Percentiles rank a stretch among this genome's conserved stretches.
These are phyloP conservation scores for Prunus mira DNA, from an alignment of 306 rosid genomes.

Conservation along the genomic window DNA sequence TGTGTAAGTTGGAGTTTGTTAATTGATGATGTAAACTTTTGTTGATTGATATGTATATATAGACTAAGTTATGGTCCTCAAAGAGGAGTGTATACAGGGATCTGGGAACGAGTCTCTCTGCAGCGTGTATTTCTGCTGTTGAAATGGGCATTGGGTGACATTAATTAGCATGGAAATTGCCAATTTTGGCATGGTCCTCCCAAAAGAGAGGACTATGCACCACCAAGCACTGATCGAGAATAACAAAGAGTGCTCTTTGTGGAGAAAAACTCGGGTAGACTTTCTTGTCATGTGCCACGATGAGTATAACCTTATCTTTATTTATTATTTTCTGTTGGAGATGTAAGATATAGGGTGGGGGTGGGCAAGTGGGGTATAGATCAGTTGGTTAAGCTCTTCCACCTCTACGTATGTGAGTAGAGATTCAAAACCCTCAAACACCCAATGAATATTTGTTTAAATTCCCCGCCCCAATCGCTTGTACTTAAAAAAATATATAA, in stretches of 20 bases:
- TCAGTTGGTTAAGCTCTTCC: too few species aligned
- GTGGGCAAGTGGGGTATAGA: too few species aligned
- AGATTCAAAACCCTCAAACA: too few species aligned
- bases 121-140: constrained; percentile 32
- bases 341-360: too few species aligned
- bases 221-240: not conserved
- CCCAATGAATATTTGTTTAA: too few species aligned
- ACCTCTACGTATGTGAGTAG: rapidly evolving
- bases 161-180: not conserved
- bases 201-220: constrained; percentile 7
- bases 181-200: constrained; percentile 1
- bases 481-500: too few species aligned
- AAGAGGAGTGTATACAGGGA: not conserved
- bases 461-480: too few species aligned
- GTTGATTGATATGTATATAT: not conserved
- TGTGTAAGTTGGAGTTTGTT: not conserved
- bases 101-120: not conserved
- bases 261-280: not conserved
- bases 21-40: not conserved
- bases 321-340: too few species aligned
- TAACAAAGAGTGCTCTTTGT: too few species aligned
- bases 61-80: not conserved
- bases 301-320: not conserved
- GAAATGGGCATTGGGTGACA: constrained; percentile 19
- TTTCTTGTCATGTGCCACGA: not conserved